These are phyloP conservation scores for Fomitopsis schrenkii DNA, from an alignment of 1,284 basidiomycete genomes.

Conservation along the genomic window DNA sequence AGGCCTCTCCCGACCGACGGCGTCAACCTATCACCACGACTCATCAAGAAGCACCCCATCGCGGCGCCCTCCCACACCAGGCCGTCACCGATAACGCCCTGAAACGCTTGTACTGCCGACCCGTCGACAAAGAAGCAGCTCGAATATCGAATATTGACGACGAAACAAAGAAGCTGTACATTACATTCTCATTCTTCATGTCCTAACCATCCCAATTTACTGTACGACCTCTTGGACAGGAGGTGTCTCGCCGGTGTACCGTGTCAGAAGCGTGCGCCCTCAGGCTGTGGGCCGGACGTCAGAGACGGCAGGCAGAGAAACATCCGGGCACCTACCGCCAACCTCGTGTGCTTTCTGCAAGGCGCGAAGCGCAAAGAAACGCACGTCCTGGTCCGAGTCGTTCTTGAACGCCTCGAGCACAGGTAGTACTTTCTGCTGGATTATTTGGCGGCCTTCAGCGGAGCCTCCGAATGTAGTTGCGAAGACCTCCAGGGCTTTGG, in stretches of 20 bases:
- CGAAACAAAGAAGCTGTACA: conserved; percentile 2
- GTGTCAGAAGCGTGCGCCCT: background rate
- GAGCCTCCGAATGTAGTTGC: conserved; percentile 65
- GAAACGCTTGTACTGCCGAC: background rate
- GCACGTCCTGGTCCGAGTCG: conserved; percentile 94
- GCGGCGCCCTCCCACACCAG: background rate
- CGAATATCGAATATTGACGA: background rate
- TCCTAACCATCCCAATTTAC: background rate
- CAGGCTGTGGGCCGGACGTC: background rate
- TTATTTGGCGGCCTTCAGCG: conserved; percentile 74
- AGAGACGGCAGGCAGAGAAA: background rate
- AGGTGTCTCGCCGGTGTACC: background rate
- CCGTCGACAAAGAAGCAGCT: background rate
- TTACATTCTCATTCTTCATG: conserved; percentile 5
- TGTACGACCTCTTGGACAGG: background rate
- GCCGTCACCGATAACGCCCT: background rate
- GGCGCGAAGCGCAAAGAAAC: conserved; percentile 77
- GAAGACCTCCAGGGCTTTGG: conserved; percentile 89
- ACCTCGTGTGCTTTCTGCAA: conserved; percentile 48
- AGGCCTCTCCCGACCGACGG: background rate
- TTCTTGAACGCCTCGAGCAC: conserved; percentile 85
- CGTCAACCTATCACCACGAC: background rate
- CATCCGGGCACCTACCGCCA: conserved; percentile 14
- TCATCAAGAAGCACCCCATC: background rate
- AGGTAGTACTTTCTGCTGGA: conserved; percentile 75